These are phyloP conservation scores for Hanseniaspora occidentalis DNA, from an alignment of 805 yeast genomes.

Conservation along the genomic window DNA sequence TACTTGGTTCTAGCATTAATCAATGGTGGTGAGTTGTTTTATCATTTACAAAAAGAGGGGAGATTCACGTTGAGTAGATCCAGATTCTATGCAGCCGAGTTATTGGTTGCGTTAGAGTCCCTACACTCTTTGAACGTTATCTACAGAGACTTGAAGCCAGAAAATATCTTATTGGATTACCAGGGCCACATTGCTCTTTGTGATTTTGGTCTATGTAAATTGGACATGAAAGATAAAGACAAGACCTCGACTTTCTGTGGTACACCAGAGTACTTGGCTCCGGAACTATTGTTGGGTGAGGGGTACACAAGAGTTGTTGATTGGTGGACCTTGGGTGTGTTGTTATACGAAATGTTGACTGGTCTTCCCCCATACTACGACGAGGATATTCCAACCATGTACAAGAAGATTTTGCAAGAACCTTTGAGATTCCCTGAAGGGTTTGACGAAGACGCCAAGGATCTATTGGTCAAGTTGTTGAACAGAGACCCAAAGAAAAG, in stretches of 20 bases:
- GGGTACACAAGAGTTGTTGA: conserved; percentile 95
- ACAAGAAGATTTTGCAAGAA: conserved; percentile 81
- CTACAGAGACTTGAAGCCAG: conserved; percentile 93
- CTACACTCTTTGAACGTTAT: conserved; percentile 85
- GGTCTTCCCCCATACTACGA: conserved; percentile 97
- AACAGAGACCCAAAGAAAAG: conserved; percentile 78
- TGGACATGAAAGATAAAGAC: conserved; percentile 84
- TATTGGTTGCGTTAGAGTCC: conserved; percentile 85
- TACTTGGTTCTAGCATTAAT: conserved; percentile 85
- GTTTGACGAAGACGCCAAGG: conserved; percentile 77
- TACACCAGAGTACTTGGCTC: conserved; percentile 95
- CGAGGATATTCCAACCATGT: conserved; percentile 87
- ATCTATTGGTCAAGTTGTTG: conserved; percentile 58
- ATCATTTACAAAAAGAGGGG: conserved; percentile 85
- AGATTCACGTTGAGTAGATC: conserved; percentile 80
- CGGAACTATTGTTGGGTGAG: conserved; percentile 80
- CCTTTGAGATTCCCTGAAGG: conserved; percentile 82
- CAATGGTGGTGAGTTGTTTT: conserved; percentile 94
- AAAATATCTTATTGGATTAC: conserved; percentile 84
- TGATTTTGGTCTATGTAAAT: conserved; percentile 93
- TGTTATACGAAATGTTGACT: conserved; percentile 90
- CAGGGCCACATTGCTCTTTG: conserved; percentile 97
- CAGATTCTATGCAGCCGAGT: conserved; percentile 87
- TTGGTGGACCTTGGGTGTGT: conserved; percentile 97
- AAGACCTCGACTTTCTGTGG: conserved; percentile 93